phyloP scores from a whole-genome alignment of 2,329 filamentous ascomycete species.

The Pseudogymnoascus sp. region DNA sequence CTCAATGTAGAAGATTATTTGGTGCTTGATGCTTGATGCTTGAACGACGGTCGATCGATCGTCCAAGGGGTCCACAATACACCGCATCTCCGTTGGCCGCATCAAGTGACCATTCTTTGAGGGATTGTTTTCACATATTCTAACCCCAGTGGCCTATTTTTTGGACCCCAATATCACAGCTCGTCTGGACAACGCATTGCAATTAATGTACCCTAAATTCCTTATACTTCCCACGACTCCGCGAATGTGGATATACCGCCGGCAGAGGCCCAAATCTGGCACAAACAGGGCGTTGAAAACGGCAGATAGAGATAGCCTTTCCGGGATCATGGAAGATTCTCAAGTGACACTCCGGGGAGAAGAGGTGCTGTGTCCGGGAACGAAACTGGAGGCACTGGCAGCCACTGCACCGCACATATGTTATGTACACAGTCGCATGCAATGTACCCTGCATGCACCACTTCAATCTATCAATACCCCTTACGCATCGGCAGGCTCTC shows the following conservation, averaged over 20 bases:
- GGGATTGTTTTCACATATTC: not conserved
- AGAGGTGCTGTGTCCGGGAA: not conserved
- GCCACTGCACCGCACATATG: not conserved
- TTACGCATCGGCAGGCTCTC: not conserved
- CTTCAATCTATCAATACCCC: not conserved
- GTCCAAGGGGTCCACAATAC: not conserved
- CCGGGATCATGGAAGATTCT: not conserved
- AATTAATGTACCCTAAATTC: not conserved
- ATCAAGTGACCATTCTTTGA: not conserved
- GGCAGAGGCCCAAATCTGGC: not conserved
- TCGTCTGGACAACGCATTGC: not conserved
- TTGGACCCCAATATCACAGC: not conserved
- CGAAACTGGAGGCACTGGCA: not conserved
- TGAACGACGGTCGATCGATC: not conserved
- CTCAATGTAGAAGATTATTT: not conserved
- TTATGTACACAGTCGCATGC: not conserved
- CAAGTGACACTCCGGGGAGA: not conserved
- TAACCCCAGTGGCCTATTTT: not conserved
- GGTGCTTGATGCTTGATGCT: not conserved
- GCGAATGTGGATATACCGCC: not conserved
- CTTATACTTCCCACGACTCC: not conserved
- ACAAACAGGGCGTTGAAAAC: not conserved
- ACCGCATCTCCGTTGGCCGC: not conserved
- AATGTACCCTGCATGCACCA: not conserved
- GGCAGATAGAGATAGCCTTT: not conserved